Percentiles rank a stretch among this genome's conserved stretches.
phyloP scores from a whole-genome alignment of 768 basidiomycete species.

The Panaeolus cyanescens region DNA sequence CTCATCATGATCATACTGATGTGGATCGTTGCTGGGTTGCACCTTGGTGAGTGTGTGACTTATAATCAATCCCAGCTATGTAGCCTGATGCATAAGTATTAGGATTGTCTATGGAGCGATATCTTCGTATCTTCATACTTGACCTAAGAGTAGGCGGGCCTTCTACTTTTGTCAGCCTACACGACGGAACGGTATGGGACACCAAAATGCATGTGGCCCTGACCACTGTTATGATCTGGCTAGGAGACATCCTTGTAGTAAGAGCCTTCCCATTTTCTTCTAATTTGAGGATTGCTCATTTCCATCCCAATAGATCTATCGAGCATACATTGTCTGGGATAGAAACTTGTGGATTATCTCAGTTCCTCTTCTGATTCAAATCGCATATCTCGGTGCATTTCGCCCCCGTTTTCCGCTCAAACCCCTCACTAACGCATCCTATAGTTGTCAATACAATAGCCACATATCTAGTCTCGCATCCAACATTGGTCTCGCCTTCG shows the following conservation, averaged over 20 bases:
- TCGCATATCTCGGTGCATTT: conserved; percentile 18
- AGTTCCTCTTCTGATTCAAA: conserved; percentile 17
- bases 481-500: conserved; percentile 6
- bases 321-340: conserved; percentile 27
- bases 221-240: conserved; percentile 19
- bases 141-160: conserved; percentile 13
- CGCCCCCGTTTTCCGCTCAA: background rate
- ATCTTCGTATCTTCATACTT: conserved; percentile 20
- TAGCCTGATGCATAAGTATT: background rate
- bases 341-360: conserved; percentile 18
- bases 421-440: background rate
- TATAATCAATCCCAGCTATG: no score
- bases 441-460: conserved; percentile 15
- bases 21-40: conserved; percentile 24
- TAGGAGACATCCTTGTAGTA: conserved; percentile 19
- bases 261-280: background rate
- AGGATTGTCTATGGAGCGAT: conserved; percentile 12
- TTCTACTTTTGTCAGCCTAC: background rate
- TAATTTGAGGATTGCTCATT: background rate
- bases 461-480: conserved; percentile 19
- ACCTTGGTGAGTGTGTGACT: conserved; percentile 18
- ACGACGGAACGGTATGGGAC: conserved; percentile 9
- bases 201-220: conserved; percentile 10
- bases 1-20: conserved; percentile 20
- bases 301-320: conserved; percentile 15